phyloP scores from a whole-genome alignment of 768 basidiomycete genomes.

The Leccinum obscurum region DNA sequence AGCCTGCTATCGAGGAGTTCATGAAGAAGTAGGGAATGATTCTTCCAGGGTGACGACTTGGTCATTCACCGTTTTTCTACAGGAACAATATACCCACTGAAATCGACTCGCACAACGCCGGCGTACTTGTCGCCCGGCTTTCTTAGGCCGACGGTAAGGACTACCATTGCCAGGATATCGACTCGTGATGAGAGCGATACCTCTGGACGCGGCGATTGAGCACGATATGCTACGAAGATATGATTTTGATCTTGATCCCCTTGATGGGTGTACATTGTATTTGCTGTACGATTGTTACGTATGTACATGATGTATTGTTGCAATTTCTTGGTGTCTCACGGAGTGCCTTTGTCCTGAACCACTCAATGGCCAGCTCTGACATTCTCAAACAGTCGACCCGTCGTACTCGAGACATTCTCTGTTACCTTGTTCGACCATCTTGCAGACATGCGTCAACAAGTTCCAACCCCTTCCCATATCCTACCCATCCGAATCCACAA shows the following conservation, averaged over 20 bases:
- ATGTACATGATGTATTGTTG: not conserved
- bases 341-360: not conserved
- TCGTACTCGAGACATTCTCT: conserved; percentile 9
- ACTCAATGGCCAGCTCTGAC: conserved; percentile 9
- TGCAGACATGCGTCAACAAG: conserved; percentile 22
- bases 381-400: conserved; percentile 6
- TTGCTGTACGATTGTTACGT: not conserved
- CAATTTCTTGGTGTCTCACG: not conserved
- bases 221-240: not conserved
- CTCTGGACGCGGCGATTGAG: not conserved
- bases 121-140: conserved; percentile 76
- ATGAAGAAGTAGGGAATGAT: conserved; percentile 65
- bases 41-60: not conserved
- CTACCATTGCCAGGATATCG: not conserved
- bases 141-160: conserved; percentile 8
- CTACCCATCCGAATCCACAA: conserved; percentile 49
- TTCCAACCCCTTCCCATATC: conserved; percentile 49
- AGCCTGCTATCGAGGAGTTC: conserved; percentile 86
- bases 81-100: conserved; percentile 74
- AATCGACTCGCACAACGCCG: conserved; percentile 77
- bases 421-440: conserved; percentile 2
- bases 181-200: conserved; percentile 1
- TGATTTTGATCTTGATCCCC: not conserved
- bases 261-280: conserved; percentile 1
- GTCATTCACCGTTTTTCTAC: conserved; percentile 3